Evolutionary conservation across 257 asterid species (phyloP).

Genomic region (Knoxia roxburghii): DNA sequence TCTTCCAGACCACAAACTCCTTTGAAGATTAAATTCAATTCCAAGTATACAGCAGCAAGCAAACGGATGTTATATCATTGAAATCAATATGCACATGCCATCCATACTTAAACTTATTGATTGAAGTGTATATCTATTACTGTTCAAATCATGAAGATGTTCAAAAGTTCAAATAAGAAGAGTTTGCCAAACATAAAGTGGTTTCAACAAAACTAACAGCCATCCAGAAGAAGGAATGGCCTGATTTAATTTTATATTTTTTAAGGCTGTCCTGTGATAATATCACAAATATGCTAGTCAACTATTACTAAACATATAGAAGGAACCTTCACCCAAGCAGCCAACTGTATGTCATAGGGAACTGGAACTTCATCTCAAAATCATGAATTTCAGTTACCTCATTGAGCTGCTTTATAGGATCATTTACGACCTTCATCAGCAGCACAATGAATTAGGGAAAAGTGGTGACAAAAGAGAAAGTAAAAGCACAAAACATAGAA

Average conservation of each 20-base stretch:
- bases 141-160: too few species aligned
- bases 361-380: background rate
- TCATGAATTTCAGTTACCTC: background rate
- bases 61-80: background rate
- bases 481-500: too few species aligned
- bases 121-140: background rate
- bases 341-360: background rate
- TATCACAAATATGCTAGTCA: background rate
- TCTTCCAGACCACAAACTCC: background rate
- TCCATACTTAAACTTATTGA: background rate
- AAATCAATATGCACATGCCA: background rate
- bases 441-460: background rate
- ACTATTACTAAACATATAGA: too few species aligned
- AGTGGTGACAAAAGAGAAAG: background rate
- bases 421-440: too few species aligned
- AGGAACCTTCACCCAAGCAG: background rate
- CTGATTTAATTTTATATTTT: too few species aligned
- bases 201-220: too few species aligned
- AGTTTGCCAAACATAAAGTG: too few species aligned
- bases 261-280: background rate
- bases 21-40: background rate
- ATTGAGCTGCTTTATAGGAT: background rate
- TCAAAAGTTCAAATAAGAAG: too few species aligned
- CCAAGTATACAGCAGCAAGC: background rate
- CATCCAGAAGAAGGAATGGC: too few species aligned